Base-by-base conservation (phyloP, 2,329 filamentous ascomycete genomes). In the Colletotrichum acutatum region DNA sequence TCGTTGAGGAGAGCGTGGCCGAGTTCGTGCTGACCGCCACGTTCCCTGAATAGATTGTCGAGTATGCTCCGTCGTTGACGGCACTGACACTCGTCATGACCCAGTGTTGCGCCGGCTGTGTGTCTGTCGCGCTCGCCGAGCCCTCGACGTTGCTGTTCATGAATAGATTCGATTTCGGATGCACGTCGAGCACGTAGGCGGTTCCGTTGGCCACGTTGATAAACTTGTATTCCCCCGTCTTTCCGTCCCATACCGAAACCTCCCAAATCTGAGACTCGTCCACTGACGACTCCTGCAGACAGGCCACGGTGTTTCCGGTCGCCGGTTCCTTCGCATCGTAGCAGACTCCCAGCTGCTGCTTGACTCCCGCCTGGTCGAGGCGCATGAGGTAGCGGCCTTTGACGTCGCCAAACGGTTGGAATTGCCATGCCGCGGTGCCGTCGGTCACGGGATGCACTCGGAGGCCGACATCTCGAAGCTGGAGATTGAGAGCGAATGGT, bases 221-320 rank as follows among this genome's bases (percentile, higher is more conserved):
- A 34, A 83, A 72, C 7, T 78, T 77, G 53, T 77, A 80, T 22
- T 78, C 78, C n/a, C 71, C 72, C 37, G 79, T 32, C 32, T 26
- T 37, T n/a, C 62, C 62, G 76, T 2, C 76, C 77, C 78, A 79
- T 80, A 37, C 76, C 61, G 77, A 72, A 1, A 83, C 65, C 32
- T 83, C 80, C 81, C 81, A 83, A 71, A 80, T 76, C 66, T 83
- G 82, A n/a, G 68, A 74, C 6, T 78, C 74, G 42, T 70, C 74
- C 24, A 77, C 77, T 62, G 77, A 74, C 14, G 79, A 77, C 1
- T 70, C 66, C 37, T 67, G 66, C 66, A 83, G 69, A 63, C 81
- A 83, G 1, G 80, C 77, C 22, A 77, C 75, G 16, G 81, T 83
- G 58, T 76, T 76, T 11, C 70, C 74, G 5, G 75, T 58, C 46